Conservation (phyloP, 164 flowering plant genomes). For the Berberis vulgaris region DNA sequence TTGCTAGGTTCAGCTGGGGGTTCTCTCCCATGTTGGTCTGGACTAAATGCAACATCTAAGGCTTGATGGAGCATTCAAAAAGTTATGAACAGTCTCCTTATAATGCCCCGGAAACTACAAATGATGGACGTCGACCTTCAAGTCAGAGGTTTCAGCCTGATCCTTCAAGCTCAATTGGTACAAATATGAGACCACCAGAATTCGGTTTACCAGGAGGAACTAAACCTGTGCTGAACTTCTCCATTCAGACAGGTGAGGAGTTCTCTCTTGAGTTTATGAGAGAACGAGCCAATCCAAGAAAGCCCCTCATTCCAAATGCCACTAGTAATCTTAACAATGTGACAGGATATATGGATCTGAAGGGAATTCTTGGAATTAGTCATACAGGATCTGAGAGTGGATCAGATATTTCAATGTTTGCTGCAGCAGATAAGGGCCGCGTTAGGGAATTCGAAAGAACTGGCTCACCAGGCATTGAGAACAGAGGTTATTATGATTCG, state of each 20-base stretch:
- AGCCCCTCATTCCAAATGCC: conserved; percentile 28
- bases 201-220: conserved; percentile 25
- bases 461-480: conserved; percentile 27
- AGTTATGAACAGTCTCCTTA: conserved; percentile 30
- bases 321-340: conserved; percentile 28
- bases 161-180: conserved; percentile 28
- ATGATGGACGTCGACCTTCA: conserved; percentile 30
- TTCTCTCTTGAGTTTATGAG: conserved; percentile 85
- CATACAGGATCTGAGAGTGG: conserved; percentile 62
- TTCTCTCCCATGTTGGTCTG: too few species aligned
- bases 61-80: conserved; percentile 26
- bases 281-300: conserved; percentile 51
- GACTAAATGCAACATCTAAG: background rate
- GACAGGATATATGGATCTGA: conserved; percentile 47
- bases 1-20: too few species aligned
- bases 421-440: conserved; percentile 27
- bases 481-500: conserved; percentile 27
- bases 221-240: conserved; percentile 55
- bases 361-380: conserved; percentile 46
- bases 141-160: conserved; percentile 38
- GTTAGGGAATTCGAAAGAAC: conserved; percentile 37
- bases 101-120: conserved; percentile 28
- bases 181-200: conserved; percentile 46
- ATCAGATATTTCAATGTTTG: conserved; percentile 41
- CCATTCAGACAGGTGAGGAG: conserved; percentile 96